Base-by-base conservation (phyloP, 208 protist species). In the Endotrypanum monterogeii region DNA sequence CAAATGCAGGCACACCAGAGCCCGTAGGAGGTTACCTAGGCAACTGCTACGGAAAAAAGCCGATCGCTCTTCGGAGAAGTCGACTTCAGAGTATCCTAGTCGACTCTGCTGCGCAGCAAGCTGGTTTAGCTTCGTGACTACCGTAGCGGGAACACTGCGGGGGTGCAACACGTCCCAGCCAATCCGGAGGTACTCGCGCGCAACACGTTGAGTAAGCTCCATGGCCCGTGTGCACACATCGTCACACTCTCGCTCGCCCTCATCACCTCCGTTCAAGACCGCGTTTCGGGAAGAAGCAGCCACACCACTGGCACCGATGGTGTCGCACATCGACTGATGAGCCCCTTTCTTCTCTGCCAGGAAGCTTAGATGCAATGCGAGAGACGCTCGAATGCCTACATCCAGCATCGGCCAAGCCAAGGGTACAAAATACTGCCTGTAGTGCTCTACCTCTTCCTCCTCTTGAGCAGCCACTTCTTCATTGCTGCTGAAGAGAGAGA, bases 111-210 rank as follows among this genome's bases (percentile, higher is more conserved):
- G 67, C 9, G 30, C 54, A 23, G 35, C 67, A 50, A 79, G 70
- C 18, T 16, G 20, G 7, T 62, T 32, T 25, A 85, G 73, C 14
- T 67, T 68, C 18, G 44, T 25, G 5, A 68, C 48, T 41, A 82
- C 82, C 41, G 66, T 66, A 11, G 18, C 37, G 20, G 54, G 73
- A 23, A 80, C 55, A 37, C 44, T 32, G 46, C 68, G 82, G 41
- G 83, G 85, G 56, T 83, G 41, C 18, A 94, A 25, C 51, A 81
- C 35, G 46, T 89, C 82, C 83, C 85, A 92, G 39, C 87, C 79
- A 63, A 90, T 88, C 39, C 83, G 65, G 54, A 94, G 79, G 55
- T 81, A 69, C 14, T 81, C 76, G n/a, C 76, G 70, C 23, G 71
- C 70, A 11, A 81, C 76, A 61, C 71, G 48, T 57, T 81, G 76